Conservation (phyloP, 2,329 filamentous ascomycete species). For the Xylariaceae sp. region DNA sequence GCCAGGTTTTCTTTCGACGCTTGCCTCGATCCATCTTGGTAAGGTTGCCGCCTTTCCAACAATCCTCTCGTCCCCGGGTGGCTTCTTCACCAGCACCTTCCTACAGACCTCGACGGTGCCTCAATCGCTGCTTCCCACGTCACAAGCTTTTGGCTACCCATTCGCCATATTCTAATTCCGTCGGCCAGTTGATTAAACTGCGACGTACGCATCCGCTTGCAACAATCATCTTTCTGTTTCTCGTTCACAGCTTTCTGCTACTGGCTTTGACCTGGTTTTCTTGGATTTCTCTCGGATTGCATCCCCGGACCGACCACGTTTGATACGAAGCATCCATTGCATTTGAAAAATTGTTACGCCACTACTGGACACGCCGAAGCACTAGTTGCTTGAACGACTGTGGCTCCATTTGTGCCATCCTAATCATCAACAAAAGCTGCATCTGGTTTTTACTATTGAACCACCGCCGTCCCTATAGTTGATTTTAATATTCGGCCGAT, state of each 20-base stretch:
- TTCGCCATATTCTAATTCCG: slow-evolving; percentile 25
- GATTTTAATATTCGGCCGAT: slow-evolving; percentile 32
- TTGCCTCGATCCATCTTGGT: slow-evolving; percentile 11
- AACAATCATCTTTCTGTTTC: slow-evolving; percentile 27
- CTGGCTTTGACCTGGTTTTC: slow-evolving; percentile 22
- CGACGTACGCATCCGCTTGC: slow-evolving; percentile 19
- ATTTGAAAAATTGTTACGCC: slow-evolving; percentile 17
- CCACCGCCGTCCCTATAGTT: slow-evolving; percentile 23
- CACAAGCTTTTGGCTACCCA: slow-evolving; percentile 12
- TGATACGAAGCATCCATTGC: slow-evolving; percentile 28
- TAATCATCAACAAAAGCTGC: slow-evolving; percentile 23
- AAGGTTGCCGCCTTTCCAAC: slow-evolving; percentile 4
- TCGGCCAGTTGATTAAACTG: slow-evolving; percentile 14
- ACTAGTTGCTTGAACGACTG: slow-evolving; percentile 20
- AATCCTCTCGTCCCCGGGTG: slow-evolving; percentile 6
- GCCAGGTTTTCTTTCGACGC: slow-evolving; percentile 9
- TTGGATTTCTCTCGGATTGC: slow-evolving; percentile 26
- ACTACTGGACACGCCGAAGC: slow-evolving; percentile 17
- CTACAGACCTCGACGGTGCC: slow-evolving; percentile 17
- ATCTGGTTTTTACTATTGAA: slow-evolving; percentile 16
- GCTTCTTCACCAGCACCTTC: slow-evolving; percentile 15
- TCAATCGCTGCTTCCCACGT: slow-evolving; percentile 26
- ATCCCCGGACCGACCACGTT: slow-evolving; percentile 29
- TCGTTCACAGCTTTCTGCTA: slow-evolving; percentile 28
- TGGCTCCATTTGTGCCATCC: slow-evolving; percentile 16